Base-by-base conservation (phyloP, 805 yeast genomes). In the Candida palmyrensis region DNA sequence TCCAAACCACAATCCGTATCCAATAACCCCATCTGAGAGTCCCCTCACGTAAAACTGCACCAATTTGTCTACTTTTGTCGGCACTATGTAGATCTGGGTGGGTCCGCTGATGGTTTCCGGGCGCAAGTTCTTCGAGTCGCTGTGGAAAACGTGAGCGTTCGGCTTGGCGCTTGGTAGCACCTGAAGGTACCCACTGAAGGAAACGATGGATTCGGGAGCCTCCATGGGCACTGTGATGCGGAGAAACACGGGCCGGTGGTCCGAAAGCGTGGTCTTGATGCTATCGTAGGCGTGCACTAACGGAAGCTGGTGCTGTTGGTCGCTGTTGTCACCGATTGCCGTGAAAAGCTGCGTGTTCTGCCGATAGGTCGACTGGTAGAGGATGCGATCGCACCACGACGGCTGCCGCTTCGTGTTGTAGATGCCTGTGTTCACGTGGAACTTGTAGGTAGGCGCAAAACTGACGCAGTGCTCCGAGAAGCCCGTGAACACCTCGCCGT, bases 371-470 rank as follows among this genome's bases (percentile, higher is more conserved):
- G 64, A 50, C 35, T 73, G 71, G 47, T 62, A 85, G 29, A 89
- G 52, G 5, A 89, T 73, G 33, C 97, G 59, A 52, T 89, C 97
- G 56, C 96, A 88, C 95, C 95, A 89, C 5, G 95, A 80, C 0
- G 96, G 94, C 1, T 63, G 60, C 35, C 96, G 65, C 43, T 77
- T 79, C 2, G 52, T 26, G 39, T 75, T 73, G 52, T 75, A 83
- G 7, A 59, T 55, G n/a, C 69, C 66, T 0, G 78, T 65, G 20
- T 74, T 71, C 2, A 68, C 38, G 32, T 56, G 53, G 51, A 65
- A 84, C 57, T 89, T 89, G 62, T 82, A 89, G 0, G 95, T 83
- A 8, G 95, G 96, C n/a, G 62, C 63, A 52, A 89, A 89, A 0
- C 46, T 45, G 11, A 89, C 68, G n/a, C 59, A 50, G 0, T 77